Percentiles rank a stretch among this genome's conserved stretches.
These are phyloP conservation scores for Asterophora parasitica DNA, from an alignment of 768 basidiomycete species.

Conservation along the genomic window DNA sequence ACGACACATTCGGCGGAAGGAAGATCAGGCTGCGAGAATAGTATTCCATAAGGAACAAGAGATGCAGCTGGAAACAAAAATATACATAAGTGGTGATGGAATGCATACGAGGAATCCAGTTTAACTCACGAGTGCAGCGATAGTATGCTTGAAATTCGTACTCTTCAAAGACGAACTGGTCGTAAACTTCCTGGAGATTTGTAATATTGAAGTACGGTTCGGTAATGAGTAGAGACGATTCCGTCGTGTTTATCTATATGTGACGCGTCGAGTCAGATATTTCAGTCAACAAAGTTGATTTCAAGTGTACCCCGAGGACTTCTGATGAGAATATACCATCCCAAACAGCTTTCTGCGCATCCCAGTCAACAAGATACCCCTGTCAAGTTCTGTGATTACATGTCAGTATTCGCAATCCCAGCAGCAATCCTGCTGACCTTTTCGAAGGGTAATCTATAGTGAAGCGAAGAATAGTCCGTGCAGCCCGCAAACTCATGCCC, in stretches of 20 bases:
- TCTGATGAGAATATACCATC: conserved; percentile 80
- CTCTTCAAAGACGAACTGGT: conserved; percentile 95
- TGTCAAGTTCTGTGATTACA: conserved; percentile 30
- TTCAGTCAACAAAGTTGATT: background rate
- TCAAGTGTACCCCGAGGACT: conserved; percentile 51
- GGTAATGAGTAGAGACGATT: conserved; percentile 77
- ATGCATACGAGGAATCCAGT: conserved; percentile 1
- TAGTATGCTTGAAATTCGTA: conserved; percentile 87
- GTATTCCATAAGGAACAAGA: conserved; percentile 64
- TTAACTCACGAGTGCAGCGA: conserved; percentile 71
- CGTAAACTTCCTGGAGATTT: conserved; percentile 87
- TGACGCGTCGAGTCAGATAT: conserved; percentile 7
- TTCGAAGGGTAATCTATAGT: conserved; percentile 84
- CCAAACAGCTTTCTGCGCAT: conserved; percentile 92
- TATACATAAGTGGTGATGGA: conserved; percentile 1
- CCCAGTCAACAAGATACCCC: conserved; percentile 95
- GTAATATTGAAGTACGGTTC: conserved; percentile 95
- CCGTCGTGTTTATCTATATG: conserved; percentile 63
- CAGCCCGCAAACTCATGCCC: conserved; percentile 82
- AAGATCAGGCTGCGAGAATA: conserved; percentile 50
- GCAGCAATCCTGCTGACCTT: conserved; percentile 47
- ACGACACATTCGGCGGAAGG: conserved; percentile 74
- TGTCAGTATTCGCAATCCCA: conserved; percentile 7
- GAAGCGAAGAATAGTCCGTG: conserved; percentile 73
- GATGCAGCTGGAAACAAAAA: conserved; percentile 59